Evolutionary conservation across 2,329 filamentous ascomycete species (phyloP).

Genomic region (Teratosphaeria gauchensis): DNA sequence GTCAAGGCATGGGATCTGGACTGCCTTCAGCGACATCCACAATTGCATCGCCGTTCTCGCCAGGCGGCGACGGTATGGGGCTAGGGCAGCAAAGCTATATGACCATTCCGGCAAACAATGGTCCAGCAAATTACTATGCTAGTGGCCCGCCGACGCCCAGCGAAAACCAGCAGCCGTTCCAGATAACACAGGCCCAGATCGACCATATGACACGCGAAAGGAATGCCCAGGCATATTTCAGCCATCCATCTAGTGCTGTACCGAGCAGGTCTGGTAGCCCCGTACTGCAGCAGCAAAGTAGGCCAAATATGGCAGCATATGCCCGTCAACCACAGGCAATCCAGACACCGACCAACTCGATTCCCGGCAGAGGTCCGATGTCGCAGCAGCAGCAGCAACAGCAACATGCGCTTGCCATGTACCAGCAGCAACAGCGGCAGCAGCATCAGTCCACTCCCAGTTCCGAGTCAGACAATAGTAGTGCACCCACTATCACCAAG

Average conservation of each 20-base stretch:
- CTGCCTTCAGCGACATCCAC: slow-evolving; percentile 21
- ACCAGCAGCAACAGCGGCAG: slow-evolving; percentile 4
- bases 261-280: slow-evolving; percentile 71
- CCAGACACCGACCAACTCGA: slow-evolving; percentile 20
- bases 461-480: slow-evolving; percentile 1
- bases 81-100: slow-evolving; percentile 16
- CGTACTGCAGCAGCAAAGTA: slow-evolving; percentile 28
- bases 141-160: slow-evolving; percentile 24
- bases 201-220: slow-evolving; percentile 13
- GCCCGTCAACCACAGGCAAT: slow-evolving; percentile 19
- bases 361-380: slow-evolving; percentile 3
- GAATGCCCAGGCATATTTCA: slow-evolving; percentile 21
- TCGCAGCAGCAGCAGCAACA: slow-evolving; percentile 9
- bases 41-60: slow-evolving; percentile 29
- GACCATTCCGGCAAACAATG: slow-evolving; percentile 23
- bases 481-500: slow-evolving; percentile 59
- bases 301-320: slow-evolving; percentile 26
- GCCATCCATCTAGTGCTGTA: slow-evolving; percentile 22
- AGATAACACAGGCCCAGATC: slow-evolving; percentile 11
- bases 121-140: slow-evolving; percentile 19
- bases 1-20: slow-evolving; percentile 13
- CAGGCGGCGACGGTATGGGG: slow-evolving; percentile 28
- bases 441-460: not conserved
- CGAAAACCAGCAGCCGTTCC: slow-evolving; percentile 14
- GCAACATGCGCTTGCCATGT: not conserved